Conservation (phyloP, 1,139 yeast genomes). For the Candida neerlandica region DNA sequence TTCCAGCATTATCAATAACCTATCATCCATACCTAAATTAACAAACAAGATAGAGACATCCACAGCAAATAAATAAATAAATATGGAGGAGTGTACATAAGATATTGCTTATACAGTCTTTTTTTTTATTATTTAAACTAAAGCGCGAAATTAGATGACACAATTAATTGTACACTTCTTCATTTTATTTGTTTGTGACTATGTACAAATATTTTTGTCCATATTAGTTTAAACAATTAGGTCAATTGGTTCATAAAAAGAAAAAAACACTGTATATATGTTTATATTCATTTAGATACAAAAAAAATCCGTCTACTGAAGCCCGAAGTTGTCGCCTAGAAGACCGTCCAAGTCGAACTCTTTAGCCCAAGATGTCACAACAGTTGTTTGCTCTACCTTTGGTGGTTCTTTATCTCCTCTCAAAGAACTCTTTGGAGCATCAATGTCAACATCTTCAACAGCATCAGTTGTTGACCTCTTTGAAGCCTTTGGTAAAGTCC, state of each 20-base stretch:
- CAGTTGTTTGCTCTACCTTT: conserved; percentile 72
- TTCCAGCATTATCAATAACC: conserved; percentile 25
- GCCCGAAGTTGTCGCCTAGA: conserved; percentile 47
- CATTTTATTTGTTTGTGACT: too few species aligned
- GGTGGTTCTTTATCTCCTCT: conserved; percentile 52
- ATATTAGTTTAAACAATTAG: too few species aligned
- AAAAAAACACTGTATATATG: too few species aligned
- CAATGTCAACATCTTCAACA: conserved; percentile 27
- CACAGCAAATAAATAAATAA: not conserved
- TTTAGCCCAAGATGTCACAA: conserved; percentile 90
- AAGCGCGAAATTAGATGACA: too few species aligned
- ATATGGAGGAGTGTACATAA: not conserved
- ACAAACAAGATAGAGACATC: conserved; percentile 9
- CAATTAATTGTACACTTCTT: too few species aligned
- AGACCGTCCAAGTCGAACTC: conserved; percentile 91
- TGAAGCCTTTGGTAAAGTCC: conserved; percentile 82
- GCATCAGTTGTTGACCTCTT: conserved; percentile 31
- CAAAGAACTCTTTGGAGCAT: conserved; percentile 45
- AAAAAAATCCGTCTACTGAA: conserved; percentile 11
- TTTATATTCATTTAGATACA: not conserved
- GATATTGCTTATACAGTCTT: too few species aligned
- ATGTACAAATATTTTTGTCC: too few species aligned
- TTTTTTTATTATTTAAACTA: too few species aligned
- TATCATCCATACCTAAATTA: conserved; percentile 19
- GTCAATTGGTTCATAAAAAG: too few species aligned